Evolutionary conservation across 768 basidiomycete species (phyloP), one percentile per base, ranked within the genome.

Genomic region (Paxillus rubicundulus): DNA sequence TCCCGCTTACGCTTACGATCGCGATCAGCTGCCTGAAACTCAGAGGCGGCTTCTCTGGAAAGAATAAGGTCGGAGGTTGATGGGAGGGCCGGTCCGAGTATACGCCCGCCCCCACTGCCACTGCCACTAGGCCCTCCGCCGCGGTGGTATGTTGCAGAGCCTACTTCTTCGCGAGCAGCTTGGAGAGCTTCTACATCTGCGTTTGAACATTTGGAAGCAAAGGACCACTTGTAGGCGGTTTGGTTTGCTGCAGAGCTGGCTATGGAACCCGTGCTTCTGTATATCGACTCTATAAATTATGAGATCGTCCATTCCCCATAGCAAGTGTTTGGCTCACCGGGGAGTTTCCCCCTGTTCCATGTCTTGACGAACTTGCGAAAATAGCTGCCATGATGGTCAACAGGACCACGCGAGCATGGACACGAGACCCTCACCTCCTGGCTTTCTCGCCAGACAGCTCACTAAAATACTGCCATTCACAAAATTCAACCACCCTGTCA

Each of bases 281-380:
- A 87, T 5, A 87, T 62, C 1, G 74, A 72, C 52, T 74, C 86
- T 84, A 56, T 8, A 33, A 53, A 32, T 10, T 34, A 30, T 45
- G 5, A 40, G 14, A 28, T 43, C 21, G 30, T 50, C 34, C 9
- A 33, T 17, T 8, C 16, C 17, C n/a, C 17, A n/a, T n/a, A 18
- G 17, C 12, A 17, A 9, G 17, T 38, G 9, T 38, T 38, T 28
- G 20, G 30, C 69, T 51, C 17, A 90, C 89, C 78, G 27, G 83
- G 70, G 9, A 94, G 74, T 65, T 78, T 84, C 5, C 89, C 89
- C 66, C 79, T 78, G 69, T 94, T 94, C 92, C 92, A 94, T 21
- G 82, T 83, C 80, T 90, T 89, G 37, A 93, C 85, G 62, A 98
- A 97, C 71, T 94, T 96, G 61, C 87, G 85, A 66, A 98, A 98